Evolutionary conservation across 129 eudicot genomes (phyloP).

Genomic region (Cynara cardunculus): DNA sequence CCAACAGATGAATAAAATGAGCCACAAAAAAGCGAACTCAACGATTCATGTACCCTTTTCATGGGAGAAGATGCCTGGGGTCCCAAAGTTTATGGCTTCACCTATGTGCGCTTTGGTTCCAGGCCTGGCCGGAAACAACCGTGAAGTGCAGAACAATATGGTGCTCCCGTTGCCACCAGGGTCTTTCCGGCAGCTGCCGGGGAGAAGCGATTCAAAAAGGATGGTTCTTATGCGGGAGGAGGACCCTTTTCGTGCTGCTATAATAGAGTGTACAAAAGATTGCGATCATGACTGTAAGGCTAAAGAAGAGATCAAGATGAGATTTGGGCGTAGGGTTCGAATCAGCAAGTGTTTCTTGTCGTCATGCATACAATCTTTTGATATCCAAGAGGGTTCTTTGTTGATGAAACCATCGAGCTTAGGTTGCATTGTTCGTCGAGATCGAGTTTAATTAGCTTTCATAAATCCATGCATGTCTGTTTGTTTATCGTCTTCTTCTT

Average conservation of each 20-base stretch:
- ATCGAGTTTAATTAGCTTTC: background rate
- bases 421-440: background rate
- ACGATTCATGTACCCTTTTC: constrained; percentile 25
- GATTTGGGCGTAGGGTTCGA: background rate
- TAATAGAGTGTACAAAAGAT: constrained; percentile 21
- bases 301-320: constrained; percentile 10
- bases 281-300: background rate
- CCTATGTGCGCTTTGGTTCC: constrained; percentile 2
- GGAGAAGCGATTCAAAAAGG: constrained; percentile 11
- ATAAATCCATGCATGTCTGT: background rate
- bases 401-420: constrained; percentile 5
- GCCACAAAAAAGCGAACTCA: constrained; percentile 4
- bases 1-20: constrained; percentile 11
- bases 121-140: background rate
- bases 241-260: constrained; percentile 32
- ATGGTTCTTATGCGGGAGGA: background rate
- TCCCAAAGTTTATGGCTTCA: constrained; percentile 29
- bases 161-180: constrained; percentile 36
- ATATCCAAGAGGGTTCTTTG: constrained; percentile 16
- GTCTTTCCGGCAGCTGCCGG: background rate
- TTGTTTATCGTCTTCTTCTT: background rate
- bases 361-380: constrained; percentile 29
- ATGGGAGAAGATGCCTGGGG: constrained; percentile 33
- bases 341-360: constrained; percentile 16
- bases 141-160: background rate